Percentiles rank a stretch among this genome's conserved stretches.
phyloP scores from a whole-genome alignment of 2,329 filamentous ascomycete species.

The Leptographium lundbergii region DNA sequence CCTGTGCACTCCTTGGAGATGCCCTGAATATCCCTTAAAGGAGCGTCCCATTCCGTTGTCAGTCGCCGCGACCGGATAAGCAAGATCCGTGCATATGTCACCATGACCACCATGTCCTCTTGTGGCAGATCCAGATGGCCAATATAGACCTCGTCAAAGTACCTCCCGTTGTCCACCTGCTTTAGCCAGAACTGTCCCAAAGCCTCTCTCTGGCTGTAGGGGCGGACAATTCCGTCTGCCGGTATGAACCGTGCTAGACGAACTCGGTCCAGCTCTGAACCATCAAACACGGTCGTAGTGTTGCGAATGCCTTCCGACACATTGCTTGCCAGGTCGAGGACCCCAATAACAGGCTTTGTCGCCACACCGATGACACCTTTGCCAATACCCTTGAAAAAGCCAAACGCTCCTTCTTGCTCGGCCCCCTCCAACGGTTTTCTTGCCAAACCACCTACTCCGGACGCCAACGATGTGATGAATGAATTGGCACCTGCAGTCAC shows the following conservation, averaged over 20 bases:
- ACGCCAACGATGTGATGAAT: conserved; percentile 82
- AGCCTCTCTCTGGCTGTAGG: conserved; percentile 88
- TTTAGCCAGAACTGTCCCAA: conserved; percentile 98
- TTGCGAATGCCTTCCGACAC: conserved; percentile 96
- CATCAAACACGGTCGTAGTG: conserved; percentile 96
- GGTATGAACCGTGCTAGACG: conserved; percentile 89
- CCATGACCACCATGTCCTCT: conserved; percentile 80
- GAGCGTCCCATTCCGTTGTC: conserved; percentile 89
- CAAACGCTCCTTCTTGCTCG: conserved; percentile 84
- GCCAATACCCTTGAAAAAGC: conserved; percentile 95
- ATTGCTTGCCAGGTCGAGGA: conserved; percentile 93
- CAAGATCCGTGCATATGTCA: conserved; percentile 80
- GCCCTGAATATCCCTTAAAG: conserved; percentile 89
- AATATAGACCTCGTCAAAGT: conserved; percentile 96
- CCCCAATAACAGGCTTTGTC: conserved; percentile 92
- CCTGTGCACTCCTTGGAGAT: conserved; percentile 95
- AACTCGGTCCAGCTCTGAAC: conserved; percentile 84
- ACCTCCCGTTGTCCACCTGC: conserved; percentile 92
- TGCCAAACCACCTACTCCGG: conserved; percentile 84
- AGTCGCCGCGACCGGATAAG: conserved; percentile 78
- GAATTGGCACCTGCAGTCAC: conserved; percentile 93
- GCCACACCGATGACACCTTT: conserved; percentile 91
- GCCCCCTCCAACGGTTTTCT: conserved; percentile 91
- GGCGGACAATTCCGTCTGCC: conserved; percentile 82
- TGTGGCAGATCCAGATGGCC: conserved; percentile 85